A percentile compares a stretch with the other conserved stretches of the same genome.
These are phyloP conservation scores for Cynara cardunculus DNA, from an alignment of 129 eudicot genomes.

Conservation along the genomic window DNA sequence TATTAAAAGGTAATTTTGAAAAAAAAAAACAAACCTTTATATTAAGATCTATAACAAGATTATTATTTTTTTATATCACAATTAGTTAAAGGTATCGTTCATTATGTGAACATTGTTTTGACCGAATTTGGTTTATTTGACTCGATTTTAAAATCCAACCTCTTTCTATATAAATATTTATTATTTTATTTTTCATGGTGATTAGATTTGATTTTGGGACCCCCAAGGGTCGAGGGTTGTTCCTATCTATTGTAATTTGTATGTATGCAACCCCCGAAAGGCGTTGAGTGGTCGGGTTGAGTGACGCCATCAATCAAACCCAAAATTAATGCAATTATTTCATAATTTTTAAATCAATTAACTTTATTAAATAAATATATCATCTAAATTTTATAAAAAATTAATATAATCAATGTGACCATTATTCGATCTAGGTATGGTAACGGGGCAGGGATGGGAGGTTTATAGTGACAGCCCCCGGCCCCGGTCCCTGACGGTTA, in stretches of 20 bases:
- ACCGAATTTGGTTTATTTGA: background rate
- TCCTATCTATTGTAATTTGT: no score
- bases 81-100: background rate
- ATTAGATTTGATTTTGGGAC: slow-evolving; percentile 2
- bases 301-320: background rate
- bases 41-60: no score
- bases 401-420: no score
- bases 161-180: background rate
- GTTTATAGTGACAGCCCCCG: no score
- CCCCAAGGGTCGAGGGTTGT: background rate
- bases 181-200: background rate
- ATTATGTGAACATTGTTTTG: background rate
- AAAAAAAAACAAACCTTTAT: no score
- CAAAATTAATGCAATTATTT: background rate
- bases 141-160: background rate
- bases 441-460: no score
- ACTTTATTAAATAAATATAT: background rate
- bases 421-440: no score
- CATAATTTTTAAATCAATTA: background rate
- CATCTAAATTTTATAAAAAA: background rate
- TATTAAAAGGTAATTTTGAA: no score
- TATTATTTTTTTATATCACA: background rate
- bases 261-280: background rate
- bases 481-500: no score
- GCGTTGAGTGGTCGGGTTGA: background rate